Conservation (phyloP, 2,329 filamentous ascomycete genomes). For the Fusarium udum region DNA sequence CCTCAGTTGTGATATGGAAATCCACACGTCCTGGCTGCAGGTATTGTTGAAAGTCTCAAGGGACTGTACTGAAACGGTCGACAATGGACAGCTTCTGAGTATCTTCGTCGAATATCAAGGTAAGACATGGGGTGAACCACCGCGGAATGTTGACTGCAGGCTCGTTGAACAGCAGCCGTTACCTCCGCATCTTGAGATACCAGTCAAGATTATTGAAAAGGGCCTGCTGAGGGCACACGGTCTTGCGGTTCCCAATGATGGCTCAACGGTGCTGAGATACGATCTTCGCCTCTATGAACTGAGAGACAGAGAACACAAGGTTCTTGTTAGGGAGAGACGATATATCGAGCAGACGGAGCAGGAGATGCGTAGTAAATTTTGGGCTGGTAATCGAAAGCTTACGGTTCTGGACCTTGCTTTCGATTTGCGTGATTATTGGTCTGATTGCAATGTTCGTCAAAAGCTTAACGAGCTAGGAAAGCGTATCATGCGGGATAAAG, state of each 20-base stretch:
- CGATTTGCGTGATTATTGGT: background rate
- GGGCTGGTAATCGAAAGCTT: fast-evolving
- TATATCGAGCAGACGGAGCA: background rate
- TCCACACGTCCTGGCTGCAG: background rate
- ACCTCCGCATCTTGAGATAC: background rate
- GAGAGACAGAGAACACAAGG: too few relatives aligned
- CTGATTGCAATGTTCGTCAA: background rate
- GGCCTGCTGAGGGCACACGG: background rate
- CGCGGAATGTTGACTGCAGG: fast-evolving
- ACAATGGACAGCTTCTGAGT: background rate
- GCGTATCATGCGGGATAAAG: too few relatives aligned
- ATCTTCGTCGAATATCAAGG: background rate
- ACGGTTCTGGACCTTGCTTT: background rate
- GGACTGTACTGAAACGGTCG: background rate
- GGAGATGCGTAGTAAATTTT: background rate
- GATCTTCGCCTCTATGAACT: background rate
- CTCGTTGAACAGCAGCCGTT: background rate
- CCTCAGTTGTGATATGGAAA: background rate
- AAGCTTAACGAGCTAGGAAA: too few relatives aligned
- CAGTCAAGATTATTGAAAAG: background rate
- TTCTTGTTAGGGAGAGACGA: background rate
- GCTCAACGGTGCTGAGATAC: background rate
- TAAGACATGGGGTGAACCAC: background rate
- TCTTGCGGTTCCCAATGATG: background rate
- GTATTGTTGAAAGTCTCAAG: background rate